Percentiles rank a stretch among this genome's conserved stretches.
phyloP scores from a whole-genome alignment of 2,329 filamentous ascomycete species.

The Pseudofabraea citricarpa region DNA sequence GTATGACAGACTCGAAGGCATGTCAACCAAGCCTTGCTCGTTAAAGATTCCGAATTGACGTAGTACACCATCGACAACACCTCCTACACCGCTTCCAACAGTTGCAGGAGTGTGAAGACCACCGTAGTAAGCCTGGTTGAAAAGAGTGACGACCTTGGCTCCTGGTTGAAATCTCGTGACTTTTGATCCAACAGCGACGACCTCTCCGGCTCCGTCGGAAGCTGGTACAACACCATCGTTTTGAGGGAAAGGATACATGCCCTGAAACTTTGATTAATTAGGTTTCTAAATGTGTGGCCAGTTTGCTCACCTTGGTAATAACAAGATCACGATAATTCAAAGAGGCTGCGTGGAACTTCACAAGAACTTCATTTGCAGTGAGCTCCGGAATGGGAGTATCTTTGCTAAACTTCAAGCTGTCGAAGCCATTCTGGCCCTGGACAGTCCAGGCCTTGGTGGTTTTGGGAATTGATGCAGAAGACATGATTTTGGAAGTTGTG shows the following conservation, averaged over 20 bases:
- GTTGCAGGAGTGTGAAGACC: constrained; percentile 19
- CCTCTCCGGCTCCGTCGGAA: constrained; percentile 39
- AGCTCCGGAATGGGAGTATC: constrained; percentile 32
- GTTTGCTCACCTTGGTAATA: constrained; percentile 27
- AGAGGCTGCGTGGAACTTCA: constrained; percentile 39
- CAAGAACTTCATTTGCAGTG: constrained; percentile 49
- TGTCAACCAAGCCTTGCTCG: constrained; percentile 54
- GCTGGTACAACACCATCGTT: constrained; percentile 24
- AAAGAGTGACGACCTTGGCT: constrained; percentile 54
- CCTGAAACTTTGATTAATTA: constrained; percentile 2
- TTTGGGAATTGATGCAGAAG: constrained; percentile 19
- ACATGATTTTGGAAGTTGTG: constrained; percentile 6
- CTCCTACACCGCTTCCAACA: constrained; percentile 48
- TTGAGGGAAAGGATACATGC: constrained; percentile 22
- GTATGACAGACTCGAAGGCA: constrained; percentile 44
- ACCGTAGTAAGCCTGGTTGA: constrained; percentile 40
- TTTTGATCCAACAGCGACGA: constrained; percentile 46
- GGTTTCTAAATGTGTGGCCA: background rate
- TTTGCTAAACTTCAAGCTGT: constrained; percentile 38
- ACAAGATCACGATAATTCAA: constrained; percentile 35
- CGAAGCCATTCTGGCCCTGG: constrained; percentile 41
- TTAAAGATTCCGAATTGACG: constrained; percentile 43
- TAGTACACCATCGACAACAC: constrained; percentile 44
- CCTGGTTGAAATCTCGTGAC: constrained; percentile 54
- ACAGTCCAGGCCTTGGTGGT: constrained; percentile 41